These are phyloP conservation scores for Rhizophlyctis rosea DNA, from an alignment of 192 early-diverging fungal species.

Conservation along the genomic window DNA sequence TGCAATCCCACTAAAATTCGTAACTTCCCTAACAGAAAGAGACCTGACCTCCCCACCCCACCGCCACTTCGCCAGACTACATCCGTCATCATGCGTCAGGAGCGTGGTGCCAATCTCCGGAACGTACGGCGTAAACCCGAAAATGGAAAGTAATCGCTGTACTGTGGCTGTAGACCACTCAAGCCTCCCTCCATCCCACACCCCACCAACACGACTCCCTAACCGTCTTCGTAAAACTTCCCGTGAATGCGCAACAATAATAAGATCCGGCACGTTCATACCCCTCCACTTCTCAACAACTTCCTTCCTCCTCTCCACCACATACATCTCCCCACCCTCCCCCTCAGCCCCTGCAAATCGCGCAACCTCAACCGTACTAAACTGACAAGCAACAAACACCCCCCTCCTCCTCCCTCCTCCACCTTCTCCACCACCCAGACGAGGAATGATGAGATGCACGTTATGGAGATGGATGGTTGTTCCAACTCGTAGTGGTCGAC, in stretches of 20 bases:
- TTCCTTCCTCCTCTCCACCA: constrained; percentile 1
- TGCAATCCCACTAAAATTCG: background rate
- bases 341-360: background rate
- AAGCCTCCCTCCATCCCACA: background rate
- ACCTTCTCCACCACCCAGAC: background rate
- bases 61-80: constrained; percentile 17
- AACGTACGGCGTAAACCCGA: constrained; percentile 20
- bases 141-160: background rate
- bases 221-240: background rate
- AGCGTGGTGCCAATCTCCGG: background rate
- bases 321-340: background rate
- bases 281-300: background rate
- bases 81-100: constrained; percentile 15
- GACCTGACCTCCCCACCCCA: constrained; percentile 10
- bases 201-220: background rate
- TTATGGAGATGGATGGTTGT: constrained; percentile 21
- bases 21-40: constrained; percentile 6
- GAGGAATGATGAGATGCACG: constrained; percentile 12
- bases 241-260: background rate
- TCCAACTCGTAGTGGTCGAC: constrained; percentile 25
- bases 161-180: background rate
- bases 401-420: background rate
- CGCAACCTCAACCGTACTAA: constrained; percentile 3
- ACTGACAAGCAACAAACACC: constrained; percentile 18
- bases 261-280: constrained; percentile 22